Conservation (phyloP, 2,329 filamentous ascomycete species). For the Fusarium oligoseptatum region DNA sequence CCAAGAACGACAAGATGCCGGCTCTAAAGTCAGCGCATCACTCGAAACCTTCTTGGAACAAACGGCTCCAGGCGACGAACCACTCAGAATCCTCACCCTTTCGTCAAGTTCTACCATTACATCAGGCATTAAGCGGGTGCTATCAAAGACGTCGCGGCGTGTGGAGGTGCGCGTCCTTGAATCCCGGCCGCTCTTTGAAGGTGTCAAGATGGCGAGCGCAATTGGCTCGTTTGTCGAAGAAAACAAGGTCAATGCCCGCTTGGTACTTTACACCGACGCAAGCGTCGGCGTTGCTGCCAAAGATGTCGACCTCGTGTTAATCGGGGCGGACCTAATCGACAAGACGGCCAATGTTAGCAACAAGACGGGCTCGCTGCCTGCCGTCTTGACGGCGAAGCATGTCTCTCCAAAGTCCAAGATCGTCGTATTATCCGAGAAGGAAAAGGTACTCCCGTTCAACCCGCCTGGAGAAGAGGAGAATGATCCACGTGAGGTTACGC, state of each 20-base stretch:
- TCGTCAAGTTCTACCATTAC: slow-evolving; percentile 74
- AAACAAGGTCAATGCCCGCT: slow-evolving; percentile 47
- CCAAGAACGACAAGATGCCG: slow-evolving; percentile 41
- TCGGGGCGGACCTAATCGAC: slow-evolving; percentile 75
- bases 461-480: slow-evolving; percentile 63
- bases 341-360: slow-evolving; percentile 71
- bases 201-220: slow-evolving; percentile 66
- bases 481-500: slow-evolving; percentile 62
- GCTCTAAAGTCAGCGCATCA: slow-evolving; percentile 50
- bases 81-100: slow-evolving; percentile 68
- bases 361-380: slow-evolving; percentile 74
- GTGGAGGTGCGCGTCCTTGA: slow-evolving; percentile 74
- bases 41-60: slow-evolving; percentile 52
- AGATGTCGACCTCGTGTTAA: slow-evolving; percentile 68
- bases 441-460: slow-evolving; percentile 67
- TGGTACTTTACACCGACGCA: slow-evolving; percentile 72
- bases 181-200: slow-evolving; percentile 76
- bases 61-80: slow-evolving; percentile 34
- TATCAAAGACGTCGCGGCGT: slow-evolving; percentile 49
- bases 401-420: slow-evolving; percentile 61
- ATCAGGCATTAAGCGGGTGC: slow-evolving; percentile 59
- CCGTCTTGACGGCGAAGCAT: slow-evolving; percentile 67
- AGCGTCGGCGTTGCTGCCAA: slow-evolving; percentile 66
- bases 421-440: slow-evolving; percentile 69
- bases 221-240: slow-evolving; percentile 57